Base-by-base conservation (phyloP, 2,329 filamentous ascomycete species). In the Phyllosticta citribraziliensis region DNA sequence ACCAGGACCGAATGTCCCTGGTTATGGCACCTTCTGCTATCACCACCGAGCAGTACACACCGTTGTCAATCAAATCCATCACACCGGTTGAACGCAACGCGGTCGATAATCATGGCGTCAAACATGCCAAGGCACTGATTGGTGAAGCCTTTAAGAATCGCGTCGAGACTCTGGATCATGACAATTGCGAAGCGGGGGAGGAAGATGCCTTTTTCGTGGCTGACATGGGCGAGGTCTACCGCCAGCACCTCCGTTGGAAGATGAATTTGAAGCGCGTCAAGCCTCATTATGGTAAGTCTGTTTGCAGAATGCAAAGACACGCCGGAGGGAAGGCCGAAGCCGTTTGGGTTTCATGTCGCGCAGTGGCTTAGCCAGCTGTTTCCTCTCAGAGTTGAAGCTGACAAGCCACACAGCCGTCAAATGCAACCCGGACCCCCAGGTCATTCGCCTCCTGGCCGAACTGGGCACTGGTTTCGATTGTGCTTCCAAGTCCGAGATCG, bases 181-280 rank as follows among this genome's bases (percentile, higher is more conserved):
- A 97, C 73, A 82, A 82, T 69, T 99, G 94, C 78, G 88, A 89
- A 66, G 85, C 91, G 57, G 94, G 94, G 67, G 94, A 96, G 62
- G 94, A 99, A 79, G 94, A 97, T 78, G 88, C 94, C 63, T 99
- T 99, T 79, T 99, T 96, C 78, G 92, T 99, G 69, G 93, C 91
- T 70, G 94, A 99, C 79, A 86, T 99, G 71, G 94, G 94, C 77
- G 91, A 97, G 80, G 89, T 99, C 74, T 99, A 99, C 79, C 91
- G 94, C 78, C 94, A 99, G 84, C 93, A 97, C 72, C 80, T 97
- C 74, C 89, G 93, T 77, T 99, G 94, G 94, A 97, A 97, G 85
- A 84, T 87, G 81, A 93, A 95, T 73, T 80, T 99, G 71, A 85
- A 87, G 68, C 88, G 93, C 68, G 89, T 99, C 75, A 94, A 92